phyloP scores from a whole-genome alignment of 2,329 filamentous ascomycete genomes.

The Arthroderma sp. region DNA sequence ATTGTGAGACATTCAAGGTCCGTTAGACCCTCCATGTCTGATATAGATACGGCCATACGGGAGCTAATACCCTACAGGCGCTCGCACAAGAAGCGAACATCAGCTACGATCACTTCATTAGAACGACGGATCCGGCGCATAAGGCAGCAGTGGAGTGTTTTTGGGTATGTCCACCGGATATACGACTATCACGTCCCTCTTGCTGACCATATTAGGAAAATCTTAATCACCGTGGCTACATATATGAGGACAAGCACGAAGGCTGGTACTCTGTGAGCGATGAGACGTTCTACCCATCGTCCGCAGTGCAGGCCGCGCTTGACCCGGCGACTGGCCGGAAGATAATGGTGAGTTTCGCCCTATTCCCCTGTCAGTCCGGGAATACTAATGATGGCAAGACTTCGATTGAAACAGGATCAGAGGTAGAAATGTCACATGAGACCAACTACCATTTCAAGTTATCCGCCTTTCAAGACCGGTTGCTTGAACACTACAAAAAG shows the following conservation, averaged over 20 bases:
- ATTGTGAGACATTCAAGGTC: slow-evolving; percentile 64
- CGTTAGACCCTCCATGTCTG: background rate
- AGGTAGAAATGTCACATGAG: slow-evolving; percentile 90
- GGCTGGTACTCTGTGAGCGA: slow-evolving; percentile 97
- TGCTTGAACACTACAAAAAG: slow-evolving; percentile 66
- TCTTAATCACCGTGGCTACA: slow-evolving; percentile 60
- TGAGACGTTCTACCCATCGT: slow-evolving; percentile 85
- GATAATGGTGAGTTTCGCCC: slow-evolving; percentile 50
- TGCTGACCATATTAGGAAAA: slow-evolving; percentile 38
- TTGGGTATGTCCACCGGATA: slow-evolving; percentile 45
- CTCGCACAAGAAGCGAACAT: slow-evolving; percentile 60
- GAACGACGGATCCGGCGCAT: slow-evolving; percentile 77
- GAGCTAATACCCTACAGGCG: slow-evolving; percentile 30
- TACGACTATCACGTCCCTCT: background rate
- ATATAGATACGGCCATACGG: background rate
- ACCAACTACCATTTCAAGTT: slow-evolving; percentile 90
- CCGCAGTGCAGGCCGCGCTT: slow-evolving; percentile 58
- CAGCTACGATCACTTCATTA: slow-evolving; percentile 74
- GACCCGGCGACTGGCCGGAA: slow-evolving; percentile 72
- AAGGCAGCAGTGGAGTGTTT: slow-evolving; percentile 76
- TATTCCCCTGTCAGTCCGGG: background rate
- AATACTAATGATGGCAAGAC: slow-evolving; percentile 30
- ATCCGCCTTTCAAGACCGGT: slow-evolving; percentile 63
- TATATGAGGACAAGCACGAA: slow-evolving; percentile 76
- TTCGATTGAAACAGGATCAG: slow-evolving; percentile 75